phyloP scores from a whole-genome alignment of 1,284 basidiomycete species.

The Sporisorium iseilematis-ciliati region DNA sequence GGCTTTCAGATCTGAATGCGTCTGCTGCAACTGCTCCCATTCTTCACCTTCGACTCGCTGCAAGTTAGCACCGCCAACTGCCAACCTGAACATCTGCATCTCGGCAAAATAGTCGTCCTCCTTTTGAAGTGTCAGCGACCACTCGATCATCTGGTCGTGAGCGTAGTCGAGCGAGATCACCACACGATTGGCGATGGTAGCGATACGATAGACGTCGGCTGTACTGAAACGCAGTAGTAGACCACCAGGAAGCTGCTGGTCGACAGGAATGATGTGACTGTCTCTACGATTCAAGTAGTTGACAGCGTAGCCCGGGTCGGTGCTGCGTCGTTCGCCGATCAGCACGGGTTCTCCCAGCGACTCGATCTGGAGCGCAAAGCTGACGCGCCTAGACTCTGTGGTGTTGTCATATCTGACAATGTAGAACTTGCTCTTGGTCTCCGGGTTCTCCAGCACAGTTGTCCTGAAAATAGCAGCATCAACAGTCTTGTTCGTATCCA shows the following conservation, averaged over 20 bases:
- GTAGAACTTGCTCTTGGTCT: conserved; percentile 74
- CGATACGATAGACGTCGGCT: conserved; percentile 72
- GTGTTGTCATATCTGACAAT: conserved; percentile 75
- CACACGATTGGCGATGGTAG: conserved; percentile 22
- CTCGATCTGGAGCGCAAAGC: conserved; percentile 35
- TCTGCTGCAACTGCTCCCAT: conserved; percentile 8
- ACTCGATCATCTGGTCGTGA: conserved; percentile 28
- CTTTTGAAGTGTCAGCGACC: conserved; percentile 11
- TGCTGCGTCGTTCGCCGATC: conserved; percentile 8
- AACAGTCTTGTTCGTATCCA: conserved; percentile 14
- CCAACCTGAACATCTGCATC: conserved; percentile 14
- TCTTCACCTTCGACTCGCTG: not conserved
- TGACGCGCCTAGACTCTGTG: conserved; percentile 35
- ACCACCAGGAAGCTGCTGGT: conserved; percentile 32
- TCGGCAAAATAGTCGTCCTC: conserved; percentile 3
- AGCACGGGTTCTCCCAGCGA: conserved; percentile 33
- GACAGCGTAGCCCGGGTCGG: conserved; percentile 2
- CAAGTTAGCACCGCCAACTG: not conserved
- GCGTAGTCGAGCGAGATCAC: conserved; percentile 27
- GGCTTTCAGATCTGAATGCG: conserved; percentile 15
- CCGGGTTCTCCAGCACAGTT: conserved; percentile 40
- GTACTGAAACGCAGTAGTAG: conserved; percentile 73
- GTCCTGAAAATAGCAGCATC: conserved; percentile 16
- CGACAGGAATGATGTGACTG: conserved; percentile 40
- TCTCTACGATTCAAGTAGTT: conserved; percentile 44